A percentile compares a stretch with the other conserved stretches of the same genome.
phyloP scores from a whole-genome alignment of 495 filamentous ascomycete species.

The Podospora australis region DNA sequence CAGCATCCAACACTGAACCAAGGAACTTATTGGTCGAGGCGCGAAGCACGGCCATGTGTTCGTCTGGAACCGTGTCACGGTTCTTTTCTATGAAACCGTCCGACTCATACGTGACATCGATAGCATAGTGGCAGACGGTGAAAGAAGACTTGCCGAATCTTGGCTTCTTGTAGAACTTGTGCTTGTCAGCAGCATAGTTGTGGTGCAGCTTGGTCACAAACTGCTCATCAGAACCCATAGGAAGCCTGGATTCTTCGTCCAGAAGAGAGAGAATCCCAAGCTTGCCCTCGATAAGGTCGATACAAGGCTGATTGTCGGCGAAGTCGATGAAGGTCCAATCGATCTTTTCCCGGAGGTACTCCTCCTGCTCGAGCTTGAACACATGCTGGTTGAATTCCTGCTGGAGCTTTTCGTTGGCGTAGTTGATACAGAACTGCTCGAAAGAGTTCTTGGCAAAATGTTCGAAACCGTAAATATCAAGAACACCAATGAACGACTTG shows the following conservation, averaged over 20 bases:
- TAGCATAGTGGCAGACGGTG: slow-evolving; percentile 97
- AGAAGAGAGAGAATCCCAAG: slow-evolving; percentile 86
- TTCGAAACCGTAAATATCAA: slow-evolving; percentile 99
- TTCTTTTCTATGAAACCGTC: slow-evolving; percentile 99
- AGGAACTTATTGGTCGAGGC: slow-evolving; percentile 83
- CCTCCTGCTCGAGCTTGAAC: slow-evolving; percentile 99
- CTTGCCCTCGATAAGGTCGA: slow-evolving; percentile 96
- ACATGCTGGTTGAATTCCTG: slow-evolving; percentile 99
- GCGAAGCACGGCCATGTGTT: slow-evolving; percentile 88
- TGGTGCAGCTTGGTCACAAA: slow-evolving; percentile 97
- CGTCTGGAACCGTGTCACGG: slow-evolving; percentile 94
- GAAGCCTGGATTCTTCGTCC: slow-evolving; percentile 92
- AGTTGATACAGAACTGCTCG: slow-evolving; percentile 99
- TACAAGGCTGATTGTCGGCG: slow-evolving; percentile 99
- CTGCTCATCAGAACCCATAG: slow-evolving; percentile 95
- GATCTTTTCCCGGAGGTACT: slow-evolving; percentile 94
- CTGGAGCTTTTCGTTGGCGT: slow-evolving; percentile 98
- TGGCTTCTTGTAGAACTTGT: slow-evolving; percentile 97
- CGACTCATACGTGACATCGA: slow-evolving; percentile 99
- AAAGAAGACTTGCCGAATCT: slow-evolving; percentile 96
- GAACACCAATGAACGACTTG: slow-evolving; percentile 92
- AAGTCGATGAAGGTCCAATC: slow-evolving; percentile 99
- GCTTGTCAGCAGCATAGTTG: slow-evolving; percentile 84
- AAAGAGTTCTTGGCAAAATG: slow-evolving; percentile 99
- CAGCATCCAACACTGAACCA: slow-evolving; percentile 74